Evolutionary conservation across 1,284 basidiomycete genomes (phyloP), one percentile per base, ranked within the genome.

Genomic region (Clitocybe nebularis): DNA sequence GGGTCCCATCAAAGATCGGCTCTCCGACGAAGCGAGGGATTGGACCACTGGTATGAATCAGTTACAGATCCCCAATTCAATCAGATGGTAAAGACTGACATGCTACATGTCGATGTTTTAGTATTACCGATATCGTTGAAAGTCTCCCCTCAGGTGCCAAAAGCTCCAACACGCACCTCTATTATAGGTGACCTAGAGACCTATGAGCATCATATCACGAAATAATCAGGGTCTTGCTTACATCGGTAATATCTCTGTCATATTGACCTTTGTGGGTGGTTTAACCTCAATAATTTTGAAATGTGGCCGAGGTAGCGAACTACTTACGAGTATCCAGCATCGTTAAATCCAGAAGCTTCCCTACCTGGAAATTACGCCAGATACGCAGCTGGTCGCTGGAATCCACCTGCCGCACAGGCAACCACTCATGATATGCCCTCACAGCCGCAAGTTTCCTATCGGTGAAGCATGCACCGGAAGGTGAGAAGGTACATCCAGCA

Each of bases 371-470:
- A 54, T 77, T 77, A 24, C 81, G 69, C 79, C 79, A 85, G 48
- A 84, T 82, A 9, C 81, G 67, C 9, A 83, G 69, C 49, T 77
- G 69, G 54, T 84, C 80, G 40, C 73, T 72, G 1, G 72, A 68
- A 44, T 72, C 72, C 10, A 84, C 77, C 55, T 82, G 79, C 5
- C 79, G 69, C 45, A 84, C 79, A 10, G 82, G 81, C 67, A 84
- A 75, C 80, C 81, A 84, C 52, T 83, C 79, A 53, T 81, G 79
- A 57, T 83, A 85, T 0, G 81, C 80, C 21, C 66, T 69, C 22
- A 81, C 73, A 3, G 78, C 81, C 29, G 79, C 76, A 1, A 79
- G 58, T 59, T 82, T 82, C 30, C 82, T 61, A 52, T 83, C 79
- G 3, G 77, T 79, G 63, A 83, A 81, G 52, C 74, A 77, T 21